Percentiles rank a stretch among this genome's conserved stretches.
Evolutionary conservation across 2,329 filamentous ascomycete genomes (phyloP).

Genomic region (Cladophialophora bantiana): DNA sequence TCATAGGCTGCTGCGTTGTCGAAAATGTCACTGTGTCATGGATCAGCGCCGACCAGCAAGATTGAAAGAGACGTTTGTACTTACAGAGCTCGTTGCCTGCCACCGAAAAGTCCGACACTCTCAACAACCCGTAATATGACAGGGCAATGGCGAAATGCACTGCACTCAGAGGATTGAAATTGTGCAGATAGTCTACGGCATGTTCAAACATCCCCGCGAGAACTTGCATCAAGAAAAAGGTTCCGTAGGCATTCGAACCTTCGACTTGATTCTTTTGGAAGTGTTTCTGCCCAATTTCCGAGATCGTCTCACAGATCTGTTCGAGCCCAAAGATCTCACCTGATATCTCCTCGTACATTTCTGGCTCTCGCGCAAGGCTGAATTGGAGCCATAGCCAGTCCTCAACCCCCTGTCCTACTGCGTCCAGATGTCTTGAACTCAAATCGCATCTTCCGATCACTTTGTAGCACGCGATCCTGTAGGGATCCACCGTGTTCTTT

Average conservation of each 20-base stretch:
- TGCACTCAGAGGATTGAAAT: conserved; percentile 89
- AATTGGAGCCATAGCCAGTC: conserved; percentile 74
- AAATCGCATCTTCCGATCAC: conserved; percentile 82
- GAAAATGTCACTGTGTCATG: conserved; percentile 59
- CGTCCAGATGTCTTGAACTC: conserved; percentile 62
- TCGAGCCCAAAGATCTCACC: conserved; percentile 68
- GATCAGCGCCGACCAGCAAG: conserved; percentile 30
- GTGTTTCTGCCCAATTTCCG: conserved; percentile 88
- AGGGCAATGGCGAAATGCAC: conserved; percentile 93
- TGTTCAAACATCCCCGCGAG: conserved; percentile 93
- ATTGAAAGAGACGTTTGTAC: conserved; percentile 40
- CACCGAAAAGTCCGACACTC: conserved; percentile 80
- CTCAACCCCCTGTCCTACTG: conserved; percentile 66
- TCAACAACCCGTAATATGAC: conserved; percentile 85
- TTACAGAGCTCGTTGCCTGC: conserved; percentile 72
- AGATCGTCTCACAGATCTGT: conserved; percentile 78
- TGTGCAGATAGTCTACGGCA: conserved; percentile 88
- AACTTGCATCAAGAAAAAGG: conserved; percentile 92
- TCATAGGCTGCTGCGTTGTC: conserved; percentile 68
- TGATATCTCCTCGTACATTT: conserved; percentile 67
- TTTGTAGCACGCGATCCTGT: conserved; percentile 97
- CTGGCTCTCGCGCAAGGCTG: conserved; percentile 66
- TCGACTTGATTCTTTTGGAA: conserved; percentile 84
- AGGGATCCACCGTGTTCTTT: conserved; percentile 88
- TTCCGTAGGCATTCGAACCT: conserved; percentile 79